phyloP scores from a whole-genome alignment of 331 rosid genomes.

The Malus hybrid region DNA sequence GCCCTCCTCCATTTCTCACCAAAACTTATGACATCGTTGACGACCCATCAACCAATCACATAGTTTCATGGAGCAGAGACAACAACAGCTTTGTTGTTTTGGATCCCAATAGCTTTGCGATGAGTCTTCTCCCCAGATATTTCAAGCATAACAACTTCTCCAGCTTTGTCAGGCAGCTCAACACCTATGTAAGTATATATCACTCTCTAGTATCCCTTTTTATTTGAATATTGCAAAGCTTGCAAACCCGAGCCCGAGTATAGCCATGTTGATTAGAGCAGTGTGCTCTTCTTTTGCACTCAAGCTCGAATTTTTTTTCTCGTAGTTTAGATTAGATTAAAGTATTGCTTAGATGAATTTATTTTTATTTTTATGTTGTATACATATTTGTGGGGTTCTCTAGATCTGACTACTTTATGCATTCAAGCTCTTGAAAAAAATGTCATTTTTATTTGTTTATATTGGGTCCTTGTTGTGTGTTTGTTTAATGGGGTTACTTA shows the following conservation, averaged over 20 bases:
- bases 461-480: background rate
- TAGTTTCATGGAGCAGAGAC: constrained; percentile 72
- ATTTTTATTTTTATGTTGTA: background rate
- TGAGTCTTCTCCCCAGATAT: constrained; percentile 63
- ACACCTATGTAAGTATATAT: constrained; percentile 64
- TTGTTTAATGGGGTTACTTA: background rate
- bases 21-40: constrained; percentile 80
- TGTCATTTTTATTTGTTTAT: background rate
- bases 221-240: background rate
- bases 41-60: constrained; percentile 52
- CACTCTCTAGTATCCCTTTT: background rate
- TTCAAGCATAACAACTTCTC: constrained; percentile 94
- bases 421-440: constrained; percentile 19
- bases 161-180: constrained; percentile 88
- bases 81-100: constrained; percentile 78
- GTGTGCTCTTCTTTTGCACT: background rate
- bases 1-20: constrained; percentile 81
- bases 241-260: background rate
- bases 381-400: constrained; percentile 2
- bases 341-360: background rate
- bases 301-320: too few relatives aligned
- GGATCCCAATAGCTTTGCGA: constrained; percentile 73
- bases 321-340: background rate
- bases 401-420: constrained; percentile 1
- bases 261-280: background rate